Conservation (phyloP, 1,139 yeast species). For the Kurtzmaniella quercitrusa region DNA sequence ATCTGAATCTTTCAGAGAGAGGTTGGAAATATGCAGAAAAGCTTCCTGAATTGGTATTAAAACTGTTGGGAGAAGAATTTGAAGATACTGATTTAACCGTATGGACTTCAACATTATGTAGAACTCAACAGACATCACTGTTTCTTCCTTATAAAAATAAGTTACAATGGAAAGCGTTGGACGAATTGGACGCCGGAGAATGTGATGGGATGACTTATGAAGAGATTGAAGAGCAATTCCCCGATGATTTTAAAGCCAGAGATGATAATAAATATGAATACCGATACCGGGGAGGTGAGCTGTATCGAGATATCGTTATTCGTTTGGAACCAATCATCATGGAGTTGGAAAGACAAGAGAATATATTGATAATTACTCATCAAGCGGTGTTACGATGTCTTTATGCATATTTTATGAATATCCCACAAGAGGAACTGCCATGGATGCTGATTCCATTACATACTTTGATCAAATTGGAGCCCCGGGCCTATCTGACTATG, state of each 20-base stretch:
- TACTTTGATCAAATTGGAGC: conserved; percentile 88
- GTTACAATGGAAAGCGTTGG: conserved; percentile 93
- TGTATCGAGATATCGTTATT: conserved; percentile 91
- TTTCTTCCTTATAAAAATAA: conserved; percentile 72
- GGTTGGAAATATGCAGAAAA: conserved; percentile 84
- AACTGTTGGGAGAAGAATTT: conserved; percentile 68
- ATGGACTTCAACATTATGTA: conserved; percentile 90
- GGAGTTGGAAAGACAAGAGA: conserved; percentile 97
- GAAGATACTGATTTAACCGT: conserved; percentile 69
- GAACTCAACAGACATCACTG: conserved; percentile 93
- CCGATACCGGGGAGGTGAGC: conserved; percentile 95
- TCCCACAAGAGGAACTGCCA: conserved; percentile 95
- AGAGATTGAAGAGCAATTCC: conserved; percentile 77
- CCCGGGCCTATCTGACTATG: conserved; percentile 84
- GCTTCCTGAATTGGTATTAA: conserved; percentile 71
- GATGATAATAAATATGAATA: conserved; percentile 96
- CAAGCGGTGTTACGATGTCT: conserved; percentile 96
- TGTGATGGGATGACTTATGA: conserved; percentile 93
- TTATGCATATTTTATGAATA: conserved; percentile 97
- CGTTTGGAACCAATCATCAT: conserved; percentile 93
- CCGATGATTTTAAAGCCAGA: conserved; percentile 92
- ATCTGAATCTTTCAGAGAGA: conserved; percentile 78
- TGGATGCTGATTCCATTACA: conserved; percentile 99
- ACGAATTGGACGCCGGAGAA: conserved; percentile 96
- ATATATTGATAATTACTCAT: conserved; percentile 91